Conservation (phyloP, 768 basidiomycete species). For the Lentinula detonsa region DNA sequence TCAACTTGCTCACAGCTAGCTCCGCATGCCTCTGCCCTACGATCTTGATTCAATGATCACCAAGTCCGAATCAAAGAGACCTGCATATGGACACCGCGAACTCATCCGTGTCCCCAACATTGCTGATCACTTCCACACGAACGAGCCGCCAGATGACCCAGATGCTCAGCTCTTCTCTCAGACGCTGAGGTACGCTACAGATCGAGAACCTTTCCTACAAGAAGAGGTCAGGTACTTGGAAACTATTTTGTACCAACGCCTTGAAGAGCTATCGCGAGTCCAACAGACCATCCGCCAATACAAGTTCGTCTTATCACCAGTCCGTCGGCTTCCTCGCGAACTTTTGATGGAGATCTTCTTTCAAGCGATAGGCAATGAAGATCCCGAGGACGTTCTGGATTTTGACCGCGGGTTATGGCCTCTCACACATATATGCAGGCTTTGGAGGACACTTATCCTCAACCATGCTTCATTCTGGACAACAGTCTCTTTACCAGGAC, state of each 20-base stretch:
- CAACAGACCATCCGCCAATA: not conserved
- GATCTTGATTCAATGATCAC: too few relatives aligned
- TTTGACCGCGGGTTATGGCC: not conserved
- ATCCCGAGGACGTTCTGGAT: not conserved
- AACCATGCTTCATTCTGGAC: not conserved
- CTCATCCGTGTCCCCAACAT: not conserved
- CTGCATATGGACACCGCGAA: not conserved
- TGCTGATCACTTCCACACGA: not conserved
- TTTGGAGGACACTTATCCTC: not conserved
- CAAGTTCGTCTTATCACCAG: not conserved
- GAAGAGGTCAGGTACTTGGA: not conserved
- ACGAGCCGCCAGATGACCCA: not conserved
- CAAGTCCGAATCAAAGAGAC: not conserved
- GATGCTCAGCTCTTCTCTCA: not conserved
- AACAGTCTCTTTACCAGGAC: not conserved
- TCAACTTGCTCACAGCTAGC: not conserved
- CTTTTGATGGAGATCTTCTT: constrained; percentile 4
- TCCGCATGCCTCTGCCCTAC: not conserved
- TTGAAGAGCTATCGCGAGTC: not conserved
- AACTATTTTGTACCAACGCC: not conserved
- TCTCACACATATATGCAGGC: not conserved
- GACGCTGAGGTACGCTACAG: not conserved
- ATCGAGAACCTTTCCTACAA: not conserved
- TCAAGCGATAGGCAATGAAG: not conserved
- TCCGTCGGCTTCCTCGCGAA: constrained; percentile 3